These are phyloP conservation scores for Pseudoneurospora amorphoporcata DNA, from an alignment of 495 filamentous ascomycete genomes.

Conservation along the genomic window DNA sequence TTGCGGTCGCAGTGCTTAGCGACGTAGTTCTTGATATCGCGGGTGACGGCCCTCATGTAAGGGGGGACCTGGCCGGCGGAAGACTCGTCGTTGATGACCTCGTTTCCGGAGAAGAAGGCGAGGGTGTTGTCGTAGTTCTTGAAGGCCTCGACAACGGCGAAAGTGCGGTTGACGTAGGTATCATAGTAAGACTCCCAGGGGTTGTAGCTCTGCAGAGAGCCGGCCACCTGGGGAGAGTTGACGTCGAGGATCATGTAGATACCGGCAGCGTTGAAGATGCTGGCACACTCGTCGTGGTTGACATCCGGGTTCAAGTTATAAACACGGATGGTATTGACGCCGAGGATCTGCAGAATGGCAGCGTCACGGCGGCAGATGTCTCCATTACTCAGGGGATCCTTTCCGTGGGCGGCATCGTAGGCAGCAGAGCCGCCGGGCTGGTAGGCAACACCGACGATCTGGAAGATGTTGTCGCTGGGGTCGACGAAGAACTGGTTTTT, in stretches of 20 bases:
- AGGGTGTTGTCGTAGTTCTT: slow-evolving; percentile 84
- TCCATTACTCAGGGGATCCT: slow-evolving; percentile 68
- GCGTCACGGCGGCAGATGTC: slow-evolving; percentile 80
- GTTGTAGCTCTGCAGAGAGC: slow-evolving; percentile 60
- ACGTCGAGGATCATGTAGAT: slow-evolving; percentile 68
- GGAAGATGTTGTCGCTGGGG: slow-evolving; percentile 68
- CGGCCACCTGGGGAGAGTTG: slow-evolving; percentile 75
- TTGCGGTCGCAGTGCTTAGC: slow-evolving; percentile 30
- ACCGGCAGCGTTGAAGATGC: slow-evolving; percentile 72
- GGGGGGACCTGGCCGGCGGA: slow-evolving; percentile 43
- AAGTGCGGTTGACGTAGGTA: slow-evolving; percentile 71
- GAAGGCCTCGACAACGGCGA: slow-evolving; percentile 88
- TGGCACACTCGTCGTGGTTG: slow-evolving; percentile 82
- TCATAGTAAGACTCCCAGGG: slow-evolving; percentile 64
- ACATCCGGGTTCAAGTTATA: slow-evolving; percentile 81
- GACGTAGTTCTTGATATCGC: slow-evolving; percentile 74
- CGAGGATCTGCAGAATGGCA: slow-evolving; percentile 77
- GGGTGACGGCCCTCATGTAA: slow-evolving; percentile 74
- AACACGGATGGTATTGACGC: slow-evolving; percentile 80
- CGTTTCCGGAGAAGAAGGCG: slow-evolving; percentile 90
- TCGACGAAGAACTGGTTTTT: slow-evolving; percentile 77
- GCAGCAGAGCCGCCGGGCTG: slow-evolving; percentile 84
- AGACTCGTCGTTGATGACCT: slow-evolving; percentile 70
- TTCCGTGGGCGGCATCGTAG: slow-evolving; percentile 48
- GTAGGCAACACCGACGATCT: slow-evolving; percentile 88